phyloP scores from a whole-genome alignment of 768 basidiomycete species.

The Chalciporus pseudorubinellus region DNA sequence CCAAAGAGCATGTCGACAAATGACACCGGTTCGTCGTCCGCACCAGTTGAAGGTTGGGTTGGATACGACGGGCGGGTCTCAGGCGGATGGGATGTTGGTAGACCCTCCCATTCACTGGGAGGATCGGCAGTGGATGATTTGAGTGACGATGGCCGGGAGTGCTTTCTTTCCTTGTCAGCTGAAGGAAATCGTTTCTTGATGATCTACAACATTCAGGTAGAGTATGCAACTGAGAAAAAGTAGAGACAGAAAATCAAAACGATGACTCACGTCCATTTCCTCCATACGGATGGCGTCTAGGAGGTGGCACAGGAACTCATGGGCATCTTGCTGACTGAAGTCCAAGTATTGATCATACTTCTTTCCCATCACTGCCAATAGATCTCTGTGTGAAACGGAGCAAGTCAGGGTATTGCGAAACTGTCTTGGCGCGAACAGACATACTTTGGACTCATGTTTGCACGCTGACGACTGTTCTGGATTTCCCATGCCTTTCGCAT shows the following conservation, averaged over 20 bases:
- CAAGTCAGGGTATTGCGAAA: not conserved
- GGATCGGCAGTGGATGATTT: not conserved
- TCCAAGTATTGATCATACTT: conserved; percentile 96
- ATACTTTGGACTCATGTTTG: conserved; percentile 66
- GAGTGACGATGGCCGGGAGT: not conserved
- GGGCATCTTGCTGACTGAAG: conserved; percentile 94
- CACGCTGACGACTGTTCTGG: conserved; percentile 50
- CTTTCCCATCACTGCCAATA: conserved; percentile 66
- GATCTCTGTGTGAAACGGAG: conserved; percentile 39
- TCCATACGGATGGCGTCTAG: conserved; percentile 95
- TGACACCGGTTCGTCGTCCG: conserved; percentile 55
- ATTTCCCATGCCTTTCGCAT: conserved; percentile 64
- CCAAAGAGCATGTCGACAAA: conserved; percentile 91
- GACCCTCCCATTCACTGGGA: not conserved
- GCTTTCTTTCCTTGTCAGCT: conserved; percentile 37
- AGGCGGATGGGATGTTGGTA: not conserved
- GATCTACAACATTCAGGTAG: conserved; percentile 43
- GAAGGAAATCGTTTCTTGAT: conserved; percentile 68
- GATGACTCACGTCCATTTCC: conserved; percentile 71
- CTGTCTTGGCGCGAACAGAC: conserved; percentile 22
- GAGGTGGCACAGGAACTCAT: conserved; percentile 87
- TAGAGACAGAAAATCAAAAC: not conserved
- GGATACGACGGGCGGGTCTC: not conserved
- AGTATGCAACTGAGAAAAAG: not conserved
- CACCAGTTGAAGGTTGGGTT: conserved; percentile 8